Evolutionary conservation across 176 grass and related monocot species (phyloP).

Genomic region (Lolium rigidum): DNA sequence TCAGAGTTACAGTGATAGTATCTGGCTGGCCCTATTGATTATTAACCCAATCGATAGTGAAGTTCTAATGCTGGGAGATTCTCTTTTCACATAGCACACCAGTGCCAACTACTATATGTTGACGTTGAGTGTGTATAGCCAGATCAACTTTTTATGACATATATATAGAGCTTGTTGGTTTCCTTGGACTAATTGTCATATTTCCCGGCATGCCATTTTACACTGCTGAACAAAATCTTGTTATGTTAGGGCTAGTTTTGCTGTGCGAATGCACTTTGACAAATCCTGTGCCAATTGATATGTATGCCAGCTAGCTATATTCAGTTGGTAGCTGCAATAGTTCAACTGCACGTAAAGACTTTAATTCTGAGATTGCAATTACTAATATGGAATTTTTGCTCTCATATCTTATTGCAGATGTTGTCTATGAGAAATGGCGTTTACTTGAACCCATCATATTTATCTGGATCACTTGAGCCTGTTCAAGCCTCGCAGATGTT

Average conservation of each 20-base stretch:
- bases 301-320: slow-evolving; percentile 21
- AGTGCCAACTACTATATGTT: neutral
- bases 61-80: neutral
- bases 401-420: slow-evolving; percentile 60
- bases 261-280: neutral
- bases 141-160: neutral
- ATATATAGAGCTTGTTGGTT: neutral
- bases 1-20: neutral
- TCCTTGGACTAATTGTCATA: neutral
- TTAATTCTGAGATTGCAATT: neutral
- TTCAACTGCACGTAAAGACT: neutral
- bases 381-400: neutral
- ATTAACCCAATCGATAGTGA: neutral
- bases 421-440: slow-evolving; percentile 92
- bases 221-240: slow-evolving; percentile 1
- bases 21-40: neutral
- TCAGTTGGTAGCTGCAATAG: neutral
- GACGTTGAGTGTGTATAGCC: neutral
- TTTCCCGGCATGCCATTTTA: neutral
- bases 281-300: neutral
- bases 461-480: slow-evolving; percentile 75
- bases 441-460: slow-evolving; percentile 75
- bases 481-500: slow-evolving; percentile 80
- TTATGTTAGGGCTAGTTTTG: neutral
- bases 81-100: neutral